These are phyloP conservation scores for Citrus sp. DNA, from an alignment of 345 rosid genomes.

Conservation along the genomic window DNA sequence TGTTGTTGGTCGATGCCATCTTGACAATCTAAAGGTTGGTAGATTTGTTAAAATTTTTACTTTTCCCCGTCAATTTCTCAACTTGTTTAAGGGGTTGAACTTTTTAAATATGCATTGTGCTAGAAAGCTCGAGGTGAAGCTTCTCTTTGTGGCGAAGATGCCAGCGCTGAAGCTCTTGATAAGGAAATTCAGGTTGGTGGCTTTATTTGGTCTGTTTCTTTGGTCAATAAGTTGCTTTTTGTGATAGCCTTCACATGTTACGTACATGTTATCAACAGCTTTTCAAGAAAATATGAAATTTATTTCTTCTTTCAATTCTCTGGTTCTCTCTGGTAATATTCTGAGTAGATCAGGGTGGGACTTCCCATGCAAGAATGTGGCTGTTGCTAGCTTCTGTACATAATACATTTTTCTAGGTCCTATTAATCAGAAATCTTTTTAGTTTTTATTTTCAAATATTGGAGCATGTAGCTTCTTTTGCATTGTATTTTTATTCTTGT, in stretches of 20 bases:
- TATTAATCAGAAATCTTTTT: neutral
- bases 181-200: conserved; percentile 69
- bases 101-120: conserved; percentile 29
- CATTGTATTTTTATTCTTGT: neutral
- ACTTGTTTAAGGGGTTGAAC: conserved; percentile 7
- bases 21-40: conserved; percentile 62
- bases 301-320: neutral
- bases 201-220: conserved; percentile 12
- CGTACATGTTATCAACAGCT: neutral
- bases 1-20: conserved; percentile 44
- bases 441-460: neutral
- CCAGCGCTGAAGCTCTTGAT: conserved; percentile 33
- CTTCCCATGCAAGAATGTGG: neutral
- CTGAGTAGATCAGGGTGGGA: neutral
- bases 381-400: neutral
- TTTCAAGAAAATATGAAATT: neutral
- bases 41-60: neutral
- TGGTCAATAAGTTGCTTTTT: neutral
- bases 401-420: neutral
- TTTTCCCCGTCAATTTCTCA: conserved; percentile 9
- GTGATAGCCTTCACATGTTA: neutral
- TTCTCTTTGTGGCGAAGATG: conserved; percentile 37
- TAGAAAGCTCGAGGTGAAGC: conserved; percentile 51
- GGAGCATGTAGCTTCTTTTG: neutral
- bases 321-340: neutral